Conservation (phyloP, 2,329 filamentous ascomycete genomes). For the Penicillium crustosum region DNA sequence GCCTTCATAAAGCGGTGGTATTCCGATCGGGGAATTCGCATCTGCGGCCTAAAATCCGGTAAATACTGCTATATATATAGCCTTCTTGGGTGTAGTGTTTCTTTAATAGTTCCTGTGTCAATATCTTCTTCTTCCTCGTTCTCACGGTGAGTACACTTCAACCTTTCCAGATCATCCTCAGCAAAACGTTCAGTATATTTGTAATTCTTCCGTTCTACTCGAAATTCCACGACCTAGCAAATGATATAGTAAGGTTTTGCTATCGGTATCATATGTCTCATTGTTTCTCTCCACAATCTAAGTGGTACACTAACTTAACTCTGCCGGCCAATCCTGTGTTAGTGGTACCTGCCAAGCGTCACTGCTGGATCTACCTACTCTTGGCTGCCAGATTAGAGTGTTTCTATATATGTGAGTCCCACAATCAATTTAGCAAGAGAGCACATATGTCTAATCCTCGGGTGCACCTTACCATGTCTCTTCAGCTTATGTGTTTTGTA, state of each 20-base stretch:
- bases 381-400: not conserved
- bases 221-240: not conserved
- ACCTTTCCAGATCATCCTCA: not conserved
- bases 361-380: not conserved
- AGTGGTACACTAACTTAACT: not conserved
- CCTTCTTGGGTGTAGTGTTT: too few relatives aligned
- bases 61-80: not conserved
- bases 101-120: too few relatives aligned
- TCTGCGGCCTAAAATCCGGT: not conserved
- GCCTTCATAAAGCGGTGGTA: not conserved
- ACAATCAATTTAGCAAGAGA: not conserved
- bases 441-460: not conserved
- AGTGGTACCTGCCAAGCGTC: not conserved
- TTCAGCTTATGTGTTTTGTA: not conserved
- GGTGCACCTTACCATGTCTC: not conserved
- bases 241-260: not conserved
- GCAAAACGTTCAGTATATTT: not conserved
- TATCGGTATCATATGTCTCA: not conserved
- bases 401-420: not conserved
- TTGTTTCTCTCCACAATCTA: not conserved
- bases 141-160: not conserved
- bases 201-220: not conserved
- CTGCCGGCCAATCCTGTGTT: too few relatives aligned
- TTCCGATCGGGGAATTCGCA: not conserved
- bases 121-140: too few relatives aligned